These are phyloP conservation scores for Silene coronaria DNA, from an alignment of 179 eudicot genomes.

Conservation along the genomic window DNA sequence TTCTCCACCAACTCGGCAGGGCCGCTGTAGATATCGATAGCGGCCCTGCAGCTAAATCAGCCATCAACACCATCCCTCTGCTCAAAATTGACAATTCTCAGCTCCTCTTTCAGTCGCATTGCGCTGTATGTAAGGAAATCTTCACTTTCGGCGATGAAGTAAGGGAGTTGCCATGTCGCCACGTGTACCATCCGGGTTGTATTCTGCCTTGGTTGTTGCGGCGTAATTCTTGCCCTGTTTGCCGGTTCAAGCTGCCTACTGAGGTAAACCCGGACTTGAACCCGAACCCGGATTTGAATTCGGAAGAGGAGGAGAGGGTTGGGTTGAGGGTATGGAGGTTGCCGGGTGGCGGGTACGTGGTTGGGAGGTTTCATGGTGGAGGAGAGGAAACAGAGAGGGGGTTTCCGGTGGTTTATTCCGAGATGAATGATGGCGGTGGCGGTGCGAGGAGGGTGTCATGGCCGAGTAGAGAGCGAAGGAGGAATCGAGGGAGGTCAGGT, in stretches of 20 bases:
- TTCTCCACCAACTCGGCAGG: neutral
- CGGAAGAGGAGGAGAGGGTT: conserved; percentile 18
- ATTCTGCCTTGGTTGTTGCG: conserved; percentile 45
- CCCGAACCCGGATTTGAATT: neutral
- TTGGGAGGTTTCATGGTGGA: conserved; percentile 41
- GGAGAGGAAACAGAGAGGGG: conserved; percentile 43
- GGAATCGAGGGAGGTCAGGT: conserved; percentile 30
- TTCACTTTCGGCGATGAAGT: conserved; percentile 31
- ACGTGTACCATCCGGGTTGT: conserved; percentile 44
- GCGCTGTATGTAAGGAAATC: conserved; percentile 47
- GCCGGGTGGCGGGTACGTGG: conserved; percentile 50
- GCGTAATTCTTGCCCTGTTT: conserved; percentile 49
- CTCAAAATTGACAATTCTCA: conserved; percentile 19
- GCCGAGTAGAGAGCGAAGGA: conserved; percentile 14
- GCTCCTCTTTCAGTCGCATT: conserved; percentile 25
- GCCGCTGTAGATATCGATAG: neutral
- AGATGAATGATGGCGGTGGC: conserved; percentile 59
- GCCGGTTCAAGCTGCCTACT: conserved; percentile 36
- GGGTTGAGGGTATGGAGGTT: conserved; percentile 50
- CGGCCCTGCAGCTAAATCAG: neutral
- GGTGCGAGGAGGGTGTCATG: conserved; percentile 32
- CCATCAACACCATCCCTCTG: conserved; percentile 17
- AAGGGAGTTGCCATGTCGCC: conserved; percentile 47
- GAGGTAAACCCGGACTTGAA: conserved; percentile 6
- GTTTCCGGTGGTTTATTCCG: conserved; percentile 69